Evolutionary conservation across 345 rosid species (phyloP).

Genomic region (Camelina hispida): DNA sequence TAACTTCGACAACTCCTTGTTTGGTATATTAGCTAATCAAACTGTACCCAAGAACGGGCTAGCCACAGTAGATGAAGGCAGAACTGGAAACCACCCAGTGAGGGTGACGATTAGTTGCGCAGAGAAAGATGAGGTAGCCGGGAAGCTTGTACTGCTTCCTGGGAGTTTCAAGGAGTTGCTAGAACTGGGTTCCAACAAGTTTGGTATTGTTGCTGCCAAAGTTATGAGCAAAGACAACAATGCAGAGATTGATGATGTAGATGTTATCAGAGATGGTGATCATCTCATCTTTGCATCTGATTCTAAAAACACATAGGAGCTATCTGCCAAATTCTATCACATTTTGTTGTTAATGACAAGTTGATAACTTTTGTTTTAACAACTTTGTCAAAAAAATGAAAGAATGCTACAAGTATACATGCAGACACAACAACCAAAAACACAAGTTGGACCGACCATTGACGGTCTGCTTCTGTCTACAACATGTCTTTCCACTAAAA

Average conservation of each 20-base stretch:
- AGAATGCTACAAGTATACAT: not conserved
- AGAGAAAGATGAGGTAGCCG: conserved; percentile 52
- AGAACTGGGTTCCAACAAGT: conserved; percentile 65
- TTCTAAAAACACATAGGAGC: conserved; percentile 4
- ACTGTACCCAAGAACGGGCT: conserved; percentile 46
- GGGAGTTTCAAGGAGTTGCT: conserved; percentile 62
- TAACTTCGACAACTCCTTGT: conserved; percentile 72
- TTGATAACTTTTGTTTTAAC: not conserved
- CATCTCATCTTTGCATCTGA: conserved; percentile 61
- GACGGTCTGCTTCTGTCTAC: not conserved
- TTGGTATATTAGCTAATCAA: conserved; percentile 70
- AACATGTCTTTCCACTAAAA: conserved; percentile 4
- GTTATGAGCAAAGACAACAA: conserved; percentile 55
- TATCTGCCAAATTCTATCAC: not conserved
- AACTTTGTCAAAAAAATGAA: conserved; percentile 27
- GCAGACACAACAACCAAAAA: not conserved
- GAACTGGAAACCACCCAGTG: conserved; percentile 35
- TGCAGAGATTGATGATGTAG: conserved; percentile 78
- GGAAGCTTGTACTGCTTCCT: conserved; percentile 72
- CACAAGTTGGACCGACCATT: not conserved
- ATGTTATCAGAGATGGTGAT: conserved; percentile 82
- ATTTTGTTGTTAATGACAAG: not conserved
- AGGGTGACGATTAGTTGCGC: conserved; percentile 77
- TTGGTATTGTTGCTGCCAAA: conserved; percentile 55
- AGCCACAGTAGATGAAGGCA: conserved; percentile 41